Base-by-base conservation (phyloP, 2,329 filamentous ascomycete genomes). In the Diaporthe sp. region DNA sequence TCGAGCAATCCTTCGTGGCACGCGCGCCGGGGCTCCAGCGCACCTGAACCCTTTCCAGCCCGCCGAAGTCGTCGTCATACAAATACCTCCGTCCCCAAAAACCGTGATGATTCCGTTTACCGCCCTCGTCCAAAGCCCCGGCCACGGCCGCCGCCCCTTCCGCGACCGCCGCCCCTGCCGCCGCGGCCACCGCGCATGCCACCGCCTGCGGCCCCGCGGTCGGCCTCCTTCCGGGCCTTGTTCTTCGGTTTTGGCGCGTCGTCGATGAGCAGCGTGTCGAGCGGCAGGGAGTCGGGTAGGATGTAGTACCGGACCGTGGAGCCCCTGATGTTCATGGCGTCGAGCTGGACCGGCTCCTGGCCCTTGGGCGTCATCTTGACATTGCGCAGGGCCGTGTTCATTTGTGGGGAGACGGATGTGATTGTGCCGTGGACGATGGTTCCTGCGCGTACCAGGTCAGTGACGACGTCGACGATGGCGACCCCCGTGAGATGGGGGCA, bases 211-310 rank as follows among this genome's bases (percentile, higher is more conserved):
- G 89, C 89, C 58, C 88, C 84, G 65, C 92, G 88, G 76, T 91
- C 90, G 44, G 89, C 90, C 87, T 98, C 97, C 90, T 99, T 99
- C 83, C 96, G 92, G 37, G 97, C 96, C 92, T 99, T 99, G 88
- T 99, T 99, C 94, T 98, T 98, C 77, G 97, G 96, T 89, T 99
- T 99, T 71, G 96, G 95, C 81, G 95, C 92, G 86, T 99, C 97
- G 84, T 99, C 97, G 80, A 99, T 95, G 77, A 99, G 90, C 72
- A 99, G 90, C 55, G 96, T 98, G 85, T 99, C 97, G 79, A 99
- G 91, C 53, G 96, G 96, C 81, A 99, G 90, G 78, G 94, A 97
- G 87, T 99, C 97, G 74, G 97, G 97, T 15, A 99, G 93, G 84
- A 99, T 98, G 84, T 94, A 96, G 87, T 98, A 98, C 85, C 97